phyloP scores from a whole-genome alignment of 139 green algal species.

The Chlamydomonas schloesseri region DNA sequence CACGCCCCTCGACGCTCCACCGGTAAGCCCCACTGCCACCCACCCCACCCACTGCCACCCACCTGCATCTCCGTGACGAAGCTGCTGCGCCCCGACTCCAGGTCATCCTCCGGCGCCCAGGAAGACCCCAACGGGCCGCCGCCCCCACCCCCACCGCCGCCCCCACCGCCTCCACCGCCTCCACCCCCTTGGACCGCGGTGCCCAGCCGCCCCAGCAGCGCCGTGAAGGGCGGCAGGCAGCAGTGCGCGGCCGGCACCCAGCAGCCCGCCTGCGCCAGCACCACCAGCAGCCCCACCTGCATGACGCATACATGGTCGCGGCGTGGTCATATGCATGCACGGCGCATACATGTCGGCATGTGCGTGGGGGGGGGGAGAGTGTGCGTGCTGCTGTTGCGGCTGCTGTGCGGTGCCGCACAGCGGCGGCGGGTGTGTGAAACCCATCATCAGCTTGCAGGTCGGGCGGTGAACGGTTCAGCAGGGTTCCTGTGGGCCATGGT shows the following conservation, averaged over 20 bases:
- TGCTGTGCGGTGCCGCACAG: no score
- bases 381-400: no score
- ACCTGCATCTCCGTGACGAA: slow-evolving; percentile 90
- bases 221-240: slow-evolving; percentile 63
- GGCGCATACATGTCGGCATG: no score
- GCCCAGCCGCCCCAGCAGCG: slow-evolving; percentile 61
- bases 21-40: no score
- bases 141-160: slow-evolving; percentile 45
- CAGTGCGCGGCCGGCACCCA: slow-evolving; percentile 76
- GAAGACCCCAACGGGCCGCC: no score
- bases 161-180: not conserved
- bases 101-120: slow-evolving; percentile 66
- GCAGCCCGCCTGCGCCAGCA: slow-evolving; percentile 85
- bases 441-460: no score
- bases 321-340: no score
- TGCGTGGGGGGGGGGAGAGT: no score
- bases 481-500: no score
- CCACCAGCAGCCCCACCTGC: slow-evolving; percentile 77
- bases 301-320: not conserved
- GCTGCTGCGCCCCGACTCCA: slow-evolving; percentile 82
- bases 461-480: no score
- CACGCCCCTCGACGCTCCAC: no score
- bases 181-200: not conserved
- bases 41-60: not conserved
- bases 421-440: no score